phyloP scores from a whole-genome alignment of 2,329 filamentous ascomycete genomes.

The Trichoderma lentiforme region DNA sequence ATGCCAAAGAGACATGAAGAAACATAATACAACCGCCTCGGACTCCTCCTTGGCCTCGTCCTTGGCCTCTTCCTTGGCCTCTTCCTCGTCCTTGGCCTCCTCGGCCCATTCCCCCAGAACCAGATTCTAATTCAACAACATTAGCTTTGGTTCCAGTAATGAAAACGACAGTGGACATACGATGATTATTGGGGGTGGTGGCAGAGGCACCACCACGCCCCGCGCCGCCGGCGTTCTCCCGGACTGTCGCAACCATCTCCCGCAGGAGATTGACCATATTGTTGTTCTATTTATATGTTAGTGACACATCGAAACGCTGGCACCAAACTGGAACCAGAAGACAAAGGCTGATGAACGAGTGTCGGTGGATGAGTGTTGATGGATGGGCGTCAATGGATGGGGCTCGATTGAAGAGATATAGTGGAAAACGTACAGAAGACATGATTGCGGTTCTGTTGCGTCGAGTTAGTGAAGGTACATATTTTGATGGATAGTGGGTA shows the following conservation, averaged over 20 bases:
- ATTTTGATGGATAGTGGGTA: not conserved
- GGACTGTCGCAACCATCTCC: too few relatives aligned
- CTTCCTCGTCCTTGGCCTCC: too few relatives aligned
- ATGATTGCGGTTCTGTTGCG: not conserved
- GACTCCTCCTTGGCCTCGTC: too few relatives aligned
- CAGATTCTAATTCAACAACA: too few relatives aligned
- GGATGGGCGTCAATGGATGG: not conserved
- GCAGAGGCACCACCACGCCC: not conserved
- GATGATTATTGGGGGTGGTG: not conserved
- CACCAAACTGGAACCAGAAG: not conserved
- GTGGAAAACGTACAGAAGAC: not conserved
- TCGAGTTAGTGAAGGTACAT: not conserved
- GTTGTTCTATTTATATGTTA: not conserved
- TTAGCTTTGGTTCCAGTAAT: too few relatives aligned
- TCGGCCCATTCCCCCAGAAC: too few relatives aligned
- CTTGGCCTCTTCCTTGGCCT: too few relatives aligned
- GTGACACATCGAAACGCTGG: not conserved
- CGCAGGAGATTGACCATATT: not conserved
- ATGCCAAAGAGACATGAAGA: not conserved
- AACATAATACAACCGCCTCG: not conserved
- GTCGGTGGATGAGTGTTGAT: not conserved
- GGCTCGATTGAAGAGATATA: not conserved
- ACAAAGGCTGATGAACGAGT: not conserved
- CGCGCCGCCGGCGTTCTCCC: too few relatives aligned
- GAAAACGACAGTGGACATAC: not conserved